Percentiles rank a stretch among this genome's conserved stretches.
Evolutionary conservation across 148 eudicot genomes (phyloP).

Genomic region (Dianthus caryophyllus): DNA sequence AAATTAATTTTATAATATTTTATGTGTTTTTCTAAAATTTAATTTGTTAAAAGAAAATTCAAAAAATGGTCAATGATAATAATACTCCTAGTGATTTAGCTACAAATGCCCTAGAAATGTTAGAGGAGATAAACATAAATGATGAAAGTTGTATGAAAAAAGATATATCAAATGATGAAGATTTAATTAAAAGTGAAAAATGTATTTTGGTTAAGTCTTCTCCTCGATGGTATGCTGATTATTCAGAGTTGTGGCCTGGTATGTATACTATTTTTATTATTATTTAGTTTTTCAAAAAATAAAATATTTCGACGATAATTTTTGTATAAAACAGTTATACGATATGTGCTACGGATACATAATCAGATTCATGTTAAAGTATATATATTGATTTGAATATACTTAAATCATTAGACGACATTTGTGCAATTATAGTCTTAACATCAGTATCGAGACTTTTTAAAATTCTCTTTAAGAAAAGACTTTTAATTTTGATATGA

Average conservation of each 20-base stretch:
- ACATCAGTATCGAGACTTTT: too few relatives aligned
- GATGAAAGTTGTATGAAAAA: not conserved
- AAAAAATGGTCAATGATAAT: not conserved
- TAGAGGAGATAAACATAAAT: not conserved
- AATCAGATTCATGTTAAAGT: too few relatives aligned
- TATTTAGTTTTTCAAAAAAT: too few relatives aligned
- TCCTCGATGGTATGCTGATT: constrained; percentile 18
- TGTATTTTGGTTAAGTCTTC: not conserved
- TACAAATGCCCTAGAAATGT: not conserved
- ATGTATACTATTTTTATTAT: not conserved
- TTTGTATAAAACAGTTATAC: too few relatives aligned
- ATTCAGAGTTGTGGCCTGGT: constrained; percentile 23
- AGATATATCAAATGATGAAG: not conserved
- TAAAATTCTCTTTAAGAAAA: too few relatives aligned
- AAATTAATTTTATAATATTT: not conserved
- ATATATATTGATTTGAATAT: too few relatives aligned
- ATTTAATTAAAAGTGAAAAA: not conserved
- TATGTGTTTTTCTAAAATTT: not conserved
- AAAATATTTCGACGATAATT: too few relatives aligned
- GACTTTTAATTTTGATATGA: too few relatives aligned
- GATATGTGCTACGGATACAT: too few relatives aligned
- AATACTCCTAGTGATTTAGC: not conserved
- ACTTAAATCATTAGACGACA: too few relatives aligned
- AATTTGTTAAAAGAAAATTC: not conserved
- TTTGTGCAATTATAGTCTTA: too few relatives aligned